Evolutionary conservation across 305 asterid genomes (phyloP), one percentile per base, ranked within the genome.

Genomic region (Solanum aculeatissimum): DNA sequence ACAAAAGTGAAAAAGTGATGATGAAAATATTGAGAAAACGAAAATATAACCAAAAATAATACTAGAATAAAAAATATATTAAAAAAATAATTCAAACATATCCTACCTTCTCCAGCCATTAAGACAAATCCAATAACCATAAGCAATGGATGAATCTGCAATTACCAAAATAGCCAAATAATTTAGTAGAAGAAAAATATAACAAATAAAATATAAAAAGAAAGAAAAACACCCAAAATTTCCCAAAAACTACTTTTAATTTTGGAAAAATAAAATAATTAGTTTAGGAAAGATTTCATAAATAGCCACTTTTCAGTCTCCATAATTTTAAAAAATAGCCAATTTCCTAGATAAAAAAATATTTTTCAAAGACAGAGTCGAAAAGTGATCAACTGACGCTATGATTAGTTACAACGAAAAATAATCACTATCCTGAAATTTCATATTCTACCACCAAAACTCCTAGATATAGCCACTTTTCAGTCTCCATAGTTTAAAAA

Each of bases 111-210:
- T 70, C 98, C 98, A 1, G 88, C 84, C 16, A 89, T 35, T 84
- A 94, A 81, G 83, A 94, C 66, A 82, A 91, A 89, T 10, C 97
- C 97, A 58, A 92, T 45, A 82, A 92, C 84, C 98, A 93, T 94
- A 4, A 93, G 90, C 65, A 94, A 70, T 18, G 97, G 98, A 18
- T 94, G 98, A 86, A 93, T 58, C 98, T 94, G 92, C 91, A 88
- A 45, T 2, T 9, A 19, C 58, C 27, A 19, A 19, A 29, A 42
- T 71, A 42, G 21, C 23, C 81, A 74, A 74, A 75, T 47, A 74
- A 47, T 77, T 77, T 51, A 27, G 29, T 21, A 54, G 4, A 11
- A n/a, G 1, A 8, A 25, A 29, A 29, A 65, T 15, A 68, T 21
- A 12, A 43, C 4, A 18, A 21, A 42, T 43, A 14, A 85, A 35